Conservation (phyloP, 208 protist genomes). For the Acanthamoeba sp. region DNA sequence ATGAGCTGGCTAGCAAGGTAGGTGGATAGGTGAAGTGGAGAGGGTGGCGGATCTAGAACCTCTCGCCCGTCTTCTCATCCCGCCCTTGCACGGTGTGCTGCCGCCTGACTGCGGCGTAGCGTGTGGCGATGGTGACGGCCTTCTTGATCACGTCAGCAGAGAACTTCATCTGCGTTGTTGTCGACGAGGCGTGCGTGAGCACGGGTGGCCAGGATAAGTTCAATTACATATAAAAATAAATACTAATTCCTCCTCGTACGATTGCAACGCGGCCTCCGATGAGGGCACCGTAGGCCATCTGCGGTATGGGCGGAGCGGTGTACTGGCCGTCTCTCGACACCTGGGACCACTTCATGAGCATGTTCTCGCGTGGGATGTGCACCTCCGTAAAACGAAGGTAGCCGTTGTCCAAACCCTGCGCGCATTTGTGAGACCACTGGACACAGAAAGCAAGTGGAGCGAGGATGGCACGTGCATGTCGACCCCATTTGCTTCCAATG, state of each 20-base stretch:
- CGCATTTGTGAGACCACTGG: not conserved
- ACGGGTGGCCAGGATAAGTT: not conserved
- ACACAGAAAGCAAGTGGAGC: not conserved
- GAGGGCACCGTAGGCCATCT: constrained; percentile 72
- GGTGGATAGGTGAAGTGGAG: not conserved
- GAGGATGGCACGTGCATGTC: not conserved
- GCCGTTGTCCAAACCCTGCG: constrained; percentile 87
- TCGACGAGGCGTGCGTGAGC: too few relatives aligned
- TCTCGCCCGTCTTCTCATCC: constrained; percentile 13
- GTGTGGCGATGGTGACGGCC: constrained; percentile 79
- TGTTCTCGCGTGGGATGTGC: constrained; percentile 78
- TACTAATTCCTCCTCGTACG: not conserved
- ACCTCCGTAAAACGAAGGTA: constrained; percentile 82
- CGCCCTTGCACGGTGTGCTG: constrained; percentile 66
- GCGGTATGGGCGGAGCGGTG: not conserved
- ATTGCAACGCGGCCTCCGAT: constrained; percentile 69
- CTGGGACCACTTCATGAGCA: constrained; percentile 78
- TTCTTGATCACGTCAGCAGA: constrained; percentile 65
- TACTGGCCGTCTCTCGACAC: constrained; percentile 76
- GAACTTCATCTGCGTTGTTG: constrained; percentile 45
- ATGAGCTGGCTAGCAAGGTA: not conserved
- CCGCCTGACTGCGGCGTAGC: constrained; percentile 80
- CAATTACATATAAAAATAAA: not conserved
- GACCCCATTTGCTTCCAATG: constrained; percentile 82
- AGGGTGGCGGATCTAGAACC: not conserved